Evolutionary conservation across 1,284 basidiomycete genomes (phyloP), one percentile per base, ranked within the genome.

Genomic region (Austroboletus novae-zelandiae): DNA sequence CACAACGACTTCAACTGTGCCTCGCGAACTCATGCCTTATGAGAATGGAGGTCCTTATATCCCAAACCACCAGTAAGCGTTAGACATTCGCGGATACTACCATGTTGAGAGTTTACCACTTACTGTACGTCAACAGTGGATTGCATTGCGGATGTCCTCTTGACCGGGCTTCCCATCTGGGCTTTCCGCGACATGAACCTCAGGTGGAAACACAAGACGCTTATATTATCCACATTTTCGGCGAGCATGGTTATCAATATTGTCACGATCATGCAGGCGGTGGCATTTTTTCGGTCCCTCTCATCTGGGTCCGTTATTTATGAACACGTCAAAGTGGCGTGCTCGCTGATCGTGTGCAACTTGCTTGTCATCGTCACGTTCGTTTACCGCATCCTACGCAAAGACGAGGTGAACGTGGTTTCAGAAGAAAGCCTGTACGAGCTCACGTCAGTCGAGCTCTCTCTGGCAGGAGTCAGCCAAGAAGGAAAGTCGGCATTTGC

Each of bases 281-380:
- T 53, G 3, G 20, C 45, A 1, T 43, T 56, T 11, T 51, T 55
- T 15, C 27, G 3, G 9, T 32, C 45, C 2, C 0, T 52, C 2
- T 48, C 51, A 1, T 49, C 58, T 0, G 62, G 56, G 15, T 51
- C 59, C 7, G 45, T 64, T 45, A 25, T 64, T 36, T 54, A 59
- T 10, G 64, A 51, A 13, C 57, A 67, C 5, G 52, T 64, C 48
- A 67, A 65, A 41, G 45, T 46, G 18, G 66, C 61, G 3, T 53
- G 65, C 41, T 56, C 63, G 9, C 25, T 65, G 48, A 50, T 68
- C 36, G 57, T 61, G 9, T 65, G 66, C 37, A 68, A 65, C 43
- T 13, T 65, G 39, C 51, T 64, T 1, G 65, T 68, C 18, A 65
- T 68, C 30, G 54, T 55, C 35, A 56, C 55, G 10, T 64, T 59